phyloP scores from a whole-genome alignment of 2,329 filamentous ascomycete species.

The Botrytis pseudocinerea region DNA sequence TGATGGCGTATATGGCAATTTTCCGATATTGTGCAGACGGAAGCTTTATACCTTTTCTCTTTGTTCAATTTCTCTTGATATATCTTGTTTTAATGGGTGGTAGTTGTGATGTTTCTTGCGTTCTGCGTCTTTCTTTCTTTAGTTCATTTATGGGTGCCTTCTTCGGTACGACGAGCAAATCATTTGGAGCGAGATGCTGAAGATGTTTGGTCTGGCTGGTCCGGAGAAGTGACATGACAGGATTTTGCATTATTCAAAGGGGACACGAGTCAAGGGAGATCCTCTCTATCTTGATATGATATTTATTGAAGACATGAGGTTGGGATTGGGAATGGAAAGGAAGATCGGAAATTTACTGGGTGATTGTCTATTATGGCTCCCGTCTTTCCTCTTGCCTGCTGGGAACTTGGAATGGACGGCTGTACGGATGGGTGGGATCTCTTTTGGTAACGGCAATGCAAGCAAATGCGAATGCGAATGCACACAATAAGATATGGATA shows the following conservation, averaged over 20 bases:
- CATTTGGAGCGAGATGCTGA: constrained; percentile 9
- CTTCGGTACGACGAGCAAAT: constrained; percentile 18
- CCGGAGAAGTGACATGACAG: constrained; percentile 17
- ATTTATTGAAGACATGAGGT: constrained; percentile 24
- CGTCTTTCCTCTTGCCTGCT: neutral
- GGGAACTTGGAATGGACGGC: neutral
- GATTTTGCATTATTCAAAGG: constrained; percentile 6
- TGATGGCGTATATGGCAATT: constrained; percentile 24
- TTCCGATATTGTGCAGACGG: constrained; percentile 11
- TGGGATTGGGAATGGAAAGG: constrained; percentile 10
- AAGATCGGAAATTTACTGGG: constrained; percentile 1
- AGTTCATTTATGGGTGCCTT: constrained; percentile 19
- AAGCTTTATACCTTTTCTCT: constrained; percentile 24
- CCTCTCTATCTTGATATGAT: constrained; percentile 17
- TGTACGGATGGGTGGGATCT: constrained; percentile 3
- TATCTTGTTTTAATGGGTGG: constrained; percentile 24
- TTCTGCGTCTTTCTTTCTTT: constrained; percentile 1
- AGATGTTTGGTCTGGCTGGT: constrained; percentile 23
- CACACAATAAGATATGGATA: constrained; percentile 23
- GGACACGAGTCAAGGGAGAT: constrained; percentile 19
- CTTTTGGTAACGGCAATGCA: constrained; percentile 15
- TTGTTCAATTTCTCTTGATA: constrained; percentile 13
- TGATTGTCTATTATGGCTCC: constrained; percentile 5
- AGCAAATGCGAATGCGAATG: constrained; percentile 12
- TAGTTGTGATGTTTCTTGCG: constrained; percentile 10